Conservation (phyloP, 495 filamentous ascomycete genomes). For the Neurospora sp. region DNA sequence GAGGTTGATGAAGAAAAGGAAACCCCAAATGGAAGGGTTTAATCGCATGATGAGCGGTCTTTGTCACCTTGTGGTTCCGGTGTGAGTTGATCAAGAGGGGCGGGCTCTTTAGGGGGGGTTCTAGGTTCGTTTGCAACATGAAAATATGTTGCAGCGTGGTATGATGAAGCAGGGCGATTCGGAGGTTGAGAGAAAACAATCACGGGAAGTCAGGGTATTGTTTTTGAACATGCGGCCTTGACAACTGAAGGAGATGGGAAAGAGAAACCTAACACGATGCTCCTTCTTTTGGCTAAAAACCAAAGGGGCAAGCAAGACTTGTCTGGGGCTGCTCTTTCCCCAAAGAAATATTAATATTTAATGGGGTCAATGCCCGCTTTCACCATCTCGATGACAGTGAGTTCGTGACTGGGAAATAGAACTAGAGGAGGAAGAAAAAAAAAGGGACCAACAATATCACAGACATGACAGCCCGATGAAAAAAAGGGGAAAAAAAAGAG, state of each 20-base stretch:
- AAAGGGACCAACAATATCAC: no score
- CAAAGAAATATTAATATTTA: no score
- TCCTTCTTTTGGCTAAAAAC: background rate
- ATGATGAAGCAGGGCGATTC: background rate
- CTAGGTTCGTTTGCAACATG: background rate
- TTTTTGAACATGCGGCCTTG: background rate
- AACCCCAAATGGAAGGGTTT: background rate
- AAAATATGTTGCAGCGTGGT: background rate
- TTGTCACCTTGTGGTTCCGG: background rate
- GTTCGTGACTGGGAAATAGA: no score
- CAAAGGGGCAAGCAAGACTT: no score
- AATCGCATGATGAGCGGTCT: background rate
- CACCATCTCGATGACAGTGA: no score
- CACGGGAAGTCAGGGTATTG: background rate
- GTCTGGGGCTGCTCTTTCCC: no score
- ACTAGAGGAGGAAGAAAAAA: no score
- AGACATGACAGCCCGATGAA: no score
- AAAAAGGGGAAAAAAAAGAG: no score
- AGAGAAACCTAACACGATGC: background rate
- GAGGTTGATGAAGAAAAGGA: background rate
- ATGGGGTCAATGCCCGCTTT: no score
- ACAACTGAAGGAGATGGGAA: background rate
- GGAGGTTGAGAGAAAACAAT: background rate
- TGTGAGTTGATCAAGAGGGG: background rate
- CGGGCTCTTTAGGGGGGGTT: background rate